These are phyloP conservation scores for Fusarium xylarioides DNA, from an alignment of 2,329 filamentous ascomycete genomes.

Conservation along the genomic window DNA sequence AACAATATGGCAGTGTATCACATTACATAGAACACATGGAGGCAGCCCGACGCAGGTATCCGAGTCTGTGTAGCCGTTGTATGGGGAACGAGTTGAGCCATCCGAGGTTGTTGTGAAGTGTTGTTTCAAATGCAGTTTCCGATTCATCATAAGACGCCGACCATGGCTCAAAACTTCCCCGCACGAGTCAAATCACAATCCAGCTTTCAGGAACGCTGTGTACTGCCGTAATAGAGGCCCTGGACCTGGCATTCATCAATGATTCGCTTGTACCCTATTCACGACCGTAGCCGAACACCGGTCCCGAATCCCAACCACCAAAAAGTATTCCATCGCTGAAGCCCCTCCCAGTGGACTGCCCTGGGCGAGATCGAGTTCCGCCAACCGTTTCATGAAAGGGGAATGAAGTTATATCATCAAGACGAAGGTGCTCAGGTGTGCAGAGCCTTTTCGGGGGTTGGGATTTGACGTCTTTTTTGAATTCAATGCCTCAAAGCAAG, in stretches of 20 bases:
- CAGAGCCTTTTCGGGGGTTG: constrained; percentile 43
- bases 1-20: constrained; percentile 6
- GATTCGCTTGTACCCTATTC: constrained; percentile 44
- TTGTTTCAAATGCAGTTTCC: constrained; percentile 42
- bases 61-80: constrained; percentile 1
- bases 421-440: constrained; percentile 38
- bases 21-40: constrained; percentile 7
- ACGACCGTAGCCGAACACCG: constrained; percentile 31
- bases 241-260: constrained; percentile 44
- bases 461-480: constrained; percentile 60
- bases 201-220: constrained; percentile 38
- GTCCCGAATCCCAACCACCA: constrained; percentile 39
- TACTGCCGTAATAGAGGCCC: constrained; percentile 44
- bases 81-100: constrained; percentile 7
- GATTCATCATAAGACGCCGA: constrained; percentile 45
- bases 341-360: constrained; percentile 36
- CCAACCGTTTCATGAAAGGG: constrained; percentile 36
- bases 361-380: constrained; percentile 39
- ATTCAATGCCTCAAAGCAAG: constrained; percentile 65
- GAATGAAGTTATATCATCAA: constrained; percentile 34
- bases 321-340: constrained; percentile 40
- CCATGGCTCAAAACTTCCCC: constrained; percentile 44
- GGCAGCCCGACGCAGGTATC: constrained; percentile 5
- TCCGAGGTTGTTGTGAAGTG: constrained; percentile 28
- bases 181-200: constrained; percentile 45